phyloP scores from a whole-genome alignment of 208 protist species.

The Leishmania lainsoni region DNA sequence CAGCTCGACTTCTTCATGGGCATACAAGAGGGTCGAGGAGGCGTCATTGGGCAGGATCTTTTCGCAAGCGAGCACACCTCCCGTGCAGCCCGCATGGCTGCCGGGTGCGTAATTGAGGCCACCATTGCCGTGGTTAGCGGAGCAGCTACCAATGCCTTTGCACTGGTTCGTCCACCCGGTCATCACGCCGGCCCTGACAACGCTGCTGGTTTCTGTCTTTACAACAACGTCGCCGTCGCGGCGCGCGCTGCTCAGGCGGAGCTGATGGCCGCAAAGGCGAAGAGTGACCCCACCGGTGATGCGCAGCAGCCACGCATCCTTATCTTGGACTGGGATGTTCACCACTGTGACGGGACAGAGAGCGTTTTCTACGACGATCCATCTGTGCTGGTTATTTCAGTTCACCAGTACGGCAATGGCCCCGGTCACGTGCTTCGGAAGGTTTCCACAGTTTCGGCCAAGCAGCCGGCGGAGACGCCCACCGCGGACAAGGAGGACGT shows the following conservation, averaged over 20 bases:
- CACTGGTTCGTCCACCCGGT: slow-evolving; percentile 88
- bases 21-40: slow-evolving; percentile 18
- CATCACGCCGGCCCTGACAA: slow-evolving; percentile 69
- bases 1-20: slow-evolving; percentile 68
- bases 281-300: neutral
- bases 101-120: slow-evolving; percentile 75
- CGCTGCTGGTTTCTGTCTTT: slow-evolving; percentile 91
- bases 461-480: slow-evolving; percentile 13
- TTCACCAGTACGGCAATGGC: slow-evolving; percentile 91
- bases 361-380: slow-evolving; percentile 92
- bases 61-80: slow-evolving; percentile 74
- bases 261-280: slow-evolving; percentile 5
- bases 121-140: slow-evolving; percentile 59
- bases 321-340: slow-evolving; percentile 96
- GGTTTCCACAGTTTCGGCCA: slow-evolving; percentile 6
- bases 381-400: slow-evolving; percentile 91
- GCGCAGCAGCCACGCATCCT: slow-evolving; percentile 60
- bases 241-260: slow-evolving; percentile 77
- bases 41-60: slow-evolving; percentile 71
- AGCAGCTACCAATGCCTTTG: slow-evolving; percentile 79
- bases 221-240: slow-evolving; percentile 92
- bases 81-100: slow-evolving; percentile 61
- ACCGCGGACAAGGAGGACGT: slow-evolving; percentile 28
- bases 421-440: slow-evolving; percentile 73
- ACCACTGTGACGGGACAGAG: slow-evolving; percentile 96